Evolutionary conservation across 1,139 yeast species (phyloP).

Genomic region (Pichia sorboxylosa): DNA sequence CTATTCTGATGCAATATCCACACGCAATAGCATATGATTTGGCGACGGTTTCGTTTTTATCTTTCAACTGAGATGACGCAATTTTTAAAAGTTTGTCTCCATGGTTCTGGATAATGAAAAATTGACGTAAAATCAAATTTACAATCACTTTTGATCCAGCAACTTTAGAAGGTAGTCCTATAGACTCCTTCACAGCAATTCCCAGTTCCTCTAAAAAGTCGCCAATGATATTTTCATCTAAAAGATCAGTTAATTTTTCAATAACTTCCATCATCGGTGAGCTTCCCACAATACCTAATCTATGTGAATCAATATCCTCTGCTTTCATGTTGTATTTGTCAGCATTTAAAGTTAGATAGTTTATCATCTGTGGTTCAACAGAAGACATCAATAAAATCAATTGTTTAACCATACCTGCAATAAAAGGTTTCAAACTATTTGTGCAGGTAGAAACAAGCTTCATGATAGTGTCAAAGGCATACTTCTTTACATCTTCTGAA

Average conservation of each 20-base stretch:
- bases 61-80: conserved; percentile 49
- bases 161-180: conserved; percentile 86
- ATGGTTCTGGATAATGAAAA: conserved; percentile 42
- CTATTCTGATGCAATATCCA: conserved; percentile 65
- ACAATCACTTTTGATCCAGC: conserved; percentile 75
- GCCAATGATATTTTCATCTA: conserved; percentile 42
- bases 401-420: conserved; percentile 59
- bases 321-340: conserved; percentile 70
- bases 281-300: conserved; percentile 60
- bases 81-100: conserved; percentile 53
- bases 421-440: conserved; percentile 49
- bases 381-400: conserved; percentile 68
- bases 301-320: conserved; percentile 63
- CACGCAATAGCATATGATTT: conserved; percentile 71
- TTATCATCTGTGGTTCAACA: conserved; percentile 82
- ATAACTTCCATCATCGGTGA: conserved; percentile 89
- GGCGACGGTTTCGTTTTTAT: conserved; percentile 62
- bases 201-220: conserved; percentile 40
- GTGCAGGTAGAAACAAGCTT: conserved; percentile 56
- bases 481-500: conserved; percentile 72
- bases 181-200: conserved; percentile 49
- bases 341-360: conserved; percentile 79
- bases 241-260: conserved; percentile 51
- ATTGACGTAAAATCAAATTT: conserved; percentile 46
- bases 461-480: conserved; percentile 64